phyloP scores from a whole-genome alignment of 2,329 filamentous ascomycete species.

The Remersonia thermophila region DNA sequence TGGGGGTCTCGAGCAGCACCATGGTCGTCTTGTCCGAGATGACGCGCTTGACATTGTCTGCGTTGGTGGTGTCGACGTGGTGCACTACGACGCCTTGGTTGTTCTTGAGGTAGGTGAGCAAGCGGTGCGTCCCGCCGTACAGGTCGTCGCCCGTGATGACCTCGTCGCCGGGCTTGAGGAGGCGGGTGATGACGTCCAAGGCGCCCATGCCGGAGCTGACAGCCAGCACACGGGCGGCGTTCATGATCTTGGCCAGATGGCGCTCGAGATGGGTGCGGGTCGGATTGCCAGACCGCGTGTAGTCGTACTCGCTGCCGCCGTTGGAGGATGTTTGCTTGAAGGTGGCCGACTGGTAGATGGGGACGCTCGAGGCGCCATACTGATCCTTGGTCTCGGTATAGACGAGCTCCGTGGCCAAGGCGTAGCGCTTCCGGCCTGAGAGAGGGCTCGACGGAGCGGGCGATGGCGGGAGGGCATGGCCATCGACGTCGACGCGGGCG shows the following conservation, averaged over 20 bases:
- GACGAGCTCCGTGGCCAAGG: conserved; percentile 88
- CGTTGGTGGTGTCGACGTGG: conserved; percentile 85
- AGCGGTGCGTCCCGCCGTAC: conserved; percentile 87
- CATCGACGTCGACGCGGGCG: conserved; percentile 61
- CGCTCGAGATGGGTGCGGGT: conserved; percentile 92
- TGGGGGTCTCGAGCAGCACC: conserved; percentile 92
- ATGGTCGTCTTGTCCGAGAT: conserved; percentile 77
- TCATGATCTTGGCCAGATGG: conserved; percentile 98
- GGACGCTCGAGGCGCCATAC: conserved; percentile 90
- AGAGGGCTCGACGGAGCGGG: conserved; percentile 85
- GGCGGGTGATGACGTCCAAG: conserved; percentile 85
- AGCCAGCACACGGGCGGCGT: conserved; percentile 76
- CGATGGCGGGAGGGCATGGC: conserved; percentile 77
- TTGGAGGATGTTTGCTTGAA: conserved; percentile 83
- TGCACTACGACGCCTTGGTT: conserved; percentile 89
- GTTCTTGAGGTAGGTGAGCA: conserved; percentile 81
- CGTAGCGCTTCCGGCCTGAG: conserved; percentile 71
- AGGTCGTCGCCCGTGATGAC: conserved; percentile 95
- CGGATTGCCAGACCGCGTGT: conserved; percentile 94
- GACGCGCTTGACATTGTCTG: conserved; percentile 55
- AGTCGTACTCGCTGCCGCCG: conserved; percentile 88
- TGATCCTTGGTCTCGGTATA: conserved; percentile 95
- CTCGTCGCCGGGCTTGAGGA: conserved; percentile 86
- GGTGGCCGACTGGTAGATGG: conserved; percentile 96
- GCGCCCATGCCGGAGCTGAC: conserved; percentile 97